Evolutionary conservation across 2,329 filamentous ascomycete species (phyloP), one percentile per base, ranked within the genome.

Genomic region (Annulohypoxylon truncatum): DNA sequence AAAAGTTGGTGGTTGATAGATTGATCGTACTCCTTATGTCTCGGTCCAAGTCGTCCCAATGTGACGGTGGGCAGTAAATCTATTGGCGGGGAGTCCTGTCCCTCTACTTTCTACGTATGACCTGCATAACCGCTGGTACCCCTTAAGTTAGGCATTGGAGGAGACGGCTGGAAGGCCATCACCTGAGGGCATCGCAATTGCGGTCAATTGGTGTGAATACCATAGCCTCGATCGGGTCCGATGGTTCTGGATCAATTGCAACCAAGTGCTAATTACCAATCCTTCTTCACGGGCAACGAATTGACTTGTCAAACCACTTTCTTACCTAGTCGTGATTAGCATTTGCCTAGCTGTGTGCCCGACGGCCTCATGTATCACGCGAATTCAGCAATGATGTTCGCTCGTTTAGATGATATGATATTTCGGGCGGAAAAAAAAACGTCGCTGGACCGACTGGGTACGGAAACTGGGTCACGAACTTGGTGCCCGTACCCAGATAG

Each of bases 91-190:
- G 50, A 18, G 31, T 15, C 44, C 35, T 54, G 51, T 28, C 35
- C n/a, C 52, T 28, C 55, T 35, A 26, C 29, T 50, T 40, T 47
- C 46, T 53, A 40, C 47, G 33, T 51, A 66, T 68, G 66, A 66
- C 66, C 58, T 48, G 63, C 63, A 69, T 69, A 67, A 24, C 60
- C 66, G 63, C 55, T 59, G 59, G 56, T 64, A 58, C 64, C 22
- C 48, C 63, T 31, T 31, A 46, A 47, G 53, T 20, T 46, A 48
- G 38, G 47, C 13, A 47, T 56, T 63, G 50, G 54, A 63, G 58
- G 53, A 44, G 4, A 59, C 42, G 47, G 52, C 10, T 13, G 40
- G 15, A 28, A 31, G 46, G 53, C 42, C 6, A 29, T 38, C 38
- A 60, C 28, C 20, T 40, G 22, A 15, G 26, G 50, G 15, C 33